A percentile compares a stretch with the other conserved stretches of the same genome.
phyloP scores from a whole-genome alignment of 345 rosid genomes.

The Eucalyptus regnans region DNA sequence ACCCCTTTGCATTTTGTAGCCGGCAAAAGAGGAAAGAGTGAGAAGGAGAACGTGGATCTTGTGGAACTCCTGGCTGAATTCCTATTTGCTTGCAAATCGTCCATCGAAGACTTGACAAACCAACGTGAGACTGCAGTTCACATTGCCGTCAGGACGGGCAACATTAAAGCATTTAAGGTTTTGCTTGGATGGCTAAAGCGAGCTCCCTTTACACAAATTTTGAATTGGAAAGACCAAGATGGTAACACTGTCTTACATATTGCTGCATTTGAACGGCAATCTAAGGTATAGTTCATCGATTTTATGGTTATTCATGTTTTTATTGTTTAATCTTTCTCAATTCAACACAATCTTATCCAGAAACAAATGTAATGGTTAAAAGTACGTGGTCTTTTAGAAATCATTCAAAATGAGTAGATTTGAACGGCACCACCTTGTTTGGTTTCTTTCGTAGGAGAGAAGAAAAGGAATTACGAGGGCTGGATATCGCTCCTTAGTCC shows the following conservation, averaged over 20 bases:
- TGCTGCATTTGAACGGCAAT: too few relatives aligned
- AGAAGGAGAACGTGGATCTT: too few relatives aligned
- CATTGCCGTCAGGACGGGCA: too few relatives aligned
- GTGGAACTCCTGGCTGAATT: too few relatives aligned
- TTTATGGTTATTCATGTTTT: too few relatives aligned
- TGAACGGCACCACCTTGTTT: background rate
- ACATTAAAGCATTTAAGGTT: background rate
- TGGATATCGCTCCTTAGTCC: background rate
- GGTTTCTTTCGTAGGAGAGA: background rate
- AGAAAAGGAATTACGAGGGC: background rate
- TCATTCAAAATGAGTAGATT: background rate
- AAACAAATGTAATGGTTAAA: background rate
- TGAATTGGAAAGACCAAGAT: background rate
- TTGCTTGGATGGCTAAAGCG: background rate
- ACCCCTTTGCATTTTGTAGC: background rate
- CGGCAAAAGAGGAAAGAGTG: too few relatives aligned
- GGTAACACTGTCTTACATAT: too few relatives aligned
- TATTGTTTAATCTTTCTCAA: too few relatives aligned
- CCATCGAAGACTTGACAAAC: too few relatives aligned
- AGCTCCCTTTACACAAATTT: too few relatives aligned
- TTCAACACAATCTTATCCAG: too few relatives aligned
- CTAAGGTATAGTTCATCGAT: accelerated
- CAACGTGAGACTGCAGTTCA: background rate
- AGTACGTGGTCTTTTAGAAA: background rate
- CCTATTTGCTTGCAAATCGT: too few relatives aligned